phyloP scores from a whole-genome alignment of 192 early-diverging fungal species.

The Lobosporangium transversale region DNA sequence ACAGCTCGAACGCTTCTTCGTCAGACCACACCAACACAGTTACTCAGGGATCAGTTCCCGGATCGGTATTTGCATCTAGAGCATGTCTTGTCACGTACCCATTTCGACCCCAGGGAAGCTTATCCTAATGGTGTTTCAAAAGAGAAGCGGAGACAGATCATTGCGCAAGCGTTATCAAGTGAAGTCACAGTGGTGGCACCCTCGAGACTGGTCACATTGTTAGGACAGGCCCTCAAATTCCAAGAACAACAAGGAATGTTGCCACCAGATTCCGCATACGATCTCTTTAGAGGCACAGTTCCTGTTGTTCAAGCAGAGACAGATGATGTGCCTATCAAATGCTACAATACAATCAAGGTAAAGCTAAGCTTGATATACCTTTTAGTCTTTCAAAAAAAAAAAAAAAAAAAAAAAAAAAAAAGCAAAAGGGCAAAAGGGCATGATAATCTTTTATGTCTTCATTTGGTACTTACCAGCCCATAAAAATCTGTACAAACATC shows the following conservation, averaged over 20 bases:
- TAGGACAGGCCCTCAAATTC: conserved; percentile 91
- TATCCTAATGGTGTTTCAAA: conserved; percentile 73
- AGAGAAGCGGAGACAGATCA: conserved; percentile 76
- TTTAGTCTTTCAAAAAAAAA: too few species aligned
- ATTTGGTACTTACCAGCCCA: neutral
- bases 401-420: too few species aligned
- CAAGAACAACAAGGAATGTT: conserved; percentile 85
- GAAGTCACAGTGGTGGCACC: conserved; percentile 81
- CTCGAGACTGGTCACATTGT: conserved; percentile 81
- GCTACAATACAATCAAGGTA: conserved; percentile 87
- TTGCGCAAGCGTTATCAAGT: conserved; percentile 73
- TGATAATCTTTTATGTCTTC: too few species aligned
- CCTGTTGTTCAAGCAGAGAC: conserved; percentile 71
- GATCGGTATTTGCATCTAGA: conserved; percentile 89
- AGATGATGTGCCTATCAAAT: conserved; percentile 76
- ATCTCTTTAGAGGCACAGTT: conserved; percentile 82
- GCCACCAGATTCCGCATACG: conserved; percentile 72
- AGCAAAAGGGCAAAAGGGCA: too few species aligned
- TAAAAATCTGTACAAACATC: too few species aligned
- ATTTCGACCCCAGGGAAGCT: conserved; percentile 79
- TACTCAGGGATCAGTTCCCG: conserved; percentile 75
- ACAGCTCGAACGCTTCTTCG: conserved; percentile 86
- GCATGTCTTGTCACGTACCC: conserved; percentile 72
- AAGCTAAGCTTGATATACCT: neutral
- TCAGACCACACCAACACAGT: conserved; percentile 92